A percentile compares a stretch with the other conserved stretches of the same genome.
phyloP scores from a whole-genome alignment of 768 basidiomycete genomes.

The Tephrocybe sp. region DNA sequence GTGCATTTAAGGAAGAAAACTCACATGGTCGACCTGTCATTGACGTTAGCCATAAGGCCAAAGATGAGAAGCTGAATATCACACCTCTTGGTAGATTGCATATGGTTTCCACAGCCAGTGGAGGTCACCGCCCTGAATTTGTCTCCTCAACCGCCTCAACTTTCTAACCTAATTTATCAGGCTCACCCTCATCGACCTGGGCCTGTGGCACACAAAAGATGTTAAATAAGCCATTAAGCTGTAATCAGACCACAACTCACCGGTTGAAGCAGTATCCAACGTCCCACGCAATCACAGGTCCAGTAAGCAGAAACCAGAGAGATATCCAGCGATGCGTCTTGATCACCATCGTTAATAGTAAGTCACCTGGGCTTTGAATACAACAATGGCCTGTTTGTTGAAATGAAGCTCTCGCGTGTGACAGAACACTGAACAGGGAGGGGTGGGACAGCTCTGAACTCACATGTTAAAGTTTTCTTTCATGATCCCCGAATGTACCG shows the following conservation, averaged over 20 bases:
- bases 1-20: background rate
- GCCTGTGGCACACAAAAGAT: too few relatives aligned
- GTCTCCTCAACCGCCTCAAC: background rate
- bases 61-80: slow-evolving; percentile 30
- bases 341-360: slow-evolving; percentile 45
- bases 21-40: slow-evolving; percentile 34
- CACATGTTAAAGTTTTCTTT: too few relatives aligned
- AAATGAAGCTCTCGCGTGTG: too few relatives aligned
- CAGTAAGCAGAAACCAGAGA: slow-evolving; percentile 67
- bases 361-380: too few relatives aligned
- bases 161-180: background rate
- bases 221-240: too few relatives aligned
- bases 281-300: slow-evolving; percentile 77
- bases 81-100: slow-evolving; percentile 68
- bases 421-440: too few relatives aligned
- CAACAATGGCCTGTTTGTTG: too few relatives aligned
- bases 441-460: too few relatives aligned
- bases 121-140: slow-evolving; percentile 70
- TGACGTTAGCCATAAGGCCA: background rate
- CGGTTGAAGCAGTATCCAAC: slow-evolving; percentile 79
- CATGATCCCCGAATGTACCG: too few relatives aligned
- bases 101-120: slow-evolving; percentile 94
- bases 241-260: slow-evolving; percentile 42
- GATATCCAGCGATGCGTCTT: slow-evolving; percentile 60
- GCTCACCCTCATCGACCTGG: slow-evolving; percentile 71